Evolutionary conservation across 108 stramenopile genomes (phyloP), one percentile per base, ranked within the genome.

Genomic region (Craspedostauros australis): DNA sequence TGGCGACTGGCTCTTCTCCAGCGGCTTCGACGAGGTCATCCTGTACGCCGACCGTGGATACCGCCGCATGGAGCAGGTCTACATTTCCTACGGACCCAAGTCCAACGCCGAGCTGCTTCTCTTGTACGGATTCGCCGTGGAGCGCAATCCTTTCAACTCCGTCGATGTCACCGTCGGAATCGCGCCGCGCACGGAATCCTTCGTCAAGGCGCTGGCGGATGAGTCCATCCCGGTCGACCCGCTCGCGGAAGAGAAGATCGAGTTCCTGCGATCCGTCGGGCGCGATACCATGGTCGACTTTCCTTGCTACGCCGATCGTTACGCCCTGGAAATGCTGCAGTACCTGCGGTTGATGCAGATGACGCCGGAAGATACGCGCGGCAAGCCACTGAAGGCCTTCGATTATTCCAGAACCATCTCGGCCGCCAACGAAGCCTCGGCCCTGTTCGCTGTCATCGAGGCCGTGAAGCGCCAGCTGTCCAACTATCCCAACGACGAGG

Each of bases 81-180:
- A 89, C 64, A 95, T 95, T 41, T 86, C 86, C 12, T 97, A 97
- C 54, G 96, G 96, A 5, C 92, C 85, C 27, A 94, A 95, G 57
- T 81, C 91, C n/a, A 97, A 95, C 57, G 87, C 89, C 18, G 94
- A 97, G 52, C 77, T 97, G 3, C 57, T 97, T 11, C 69, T 97
- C 11, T 69, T 97, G 0, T 97, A 97, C 57, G 94, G 96, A 31
- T 97, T 97, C 64, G 91, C 93, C 5, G 75, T 95, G 0, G 96
- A 97, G 58, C 72, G 96, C 21, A 95, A 97, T 47, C 96, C 96
- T 0, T 97, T 83, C 88, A 95, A 97, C 55, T 90, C 90, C 4
- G 96, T 95, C 11, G 94, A 95, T 58, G 84, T 96, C 25, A 93
- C 87, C 7, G 88, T 96, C 4, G 76, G 81, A 7, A 85, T 93